phyloP scores from a whole-genome alignment of 2,329 filamentous ascomycete species.

The Alternaria metachromatica region DNA sequence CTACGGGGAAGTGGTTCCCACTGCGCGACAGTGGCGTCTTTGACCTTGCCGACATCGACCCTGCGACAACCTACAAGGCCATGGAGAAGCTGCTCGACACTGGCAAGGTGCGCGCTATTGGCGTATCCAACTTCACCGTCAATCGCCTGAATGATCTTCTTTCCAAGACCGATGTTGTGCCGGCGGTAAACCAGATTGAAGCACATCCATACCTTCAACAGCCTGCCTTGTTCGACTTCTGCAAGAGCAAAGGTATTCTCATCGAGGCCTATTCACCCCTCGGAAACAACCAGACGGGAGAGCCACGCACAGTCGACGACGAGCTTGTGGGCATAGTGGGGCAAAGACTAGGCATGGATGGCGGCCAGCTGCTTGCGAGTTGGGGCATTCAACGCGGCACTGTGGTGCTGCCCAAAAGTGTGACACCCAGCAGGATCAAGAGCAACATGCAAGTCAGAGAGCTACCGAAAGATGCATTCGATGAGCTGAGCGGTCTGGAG shows the following conservation, averaged over 20 bases:
- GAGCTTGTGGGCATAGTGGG: slow-evolving; percentile 24
- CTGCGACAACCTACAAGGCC: slow-evolving; percentile 75
- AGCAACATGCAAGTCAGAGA: slow-evolving; percentile 73
- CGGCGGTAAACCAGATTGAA: slow-evolving; percentile 80
- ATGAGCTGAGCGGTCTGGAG: slow-evolving; percentile 60
- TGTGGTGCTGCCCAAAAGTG: slow-evolving; percentile 83
- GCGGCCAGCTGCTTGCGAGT: slow-evolving; percentile 75
- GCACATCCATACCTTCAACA: slow-evolving; percentile 63
- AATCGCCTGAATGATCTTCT: slow-evolving; percentile 74
- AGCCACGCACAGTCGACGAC: slow-evolving; percentile 60
- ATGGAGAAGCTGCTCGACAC: slow-evolving; percentile 71
- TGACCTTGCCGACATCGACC: slow-evolving; percentile 76
- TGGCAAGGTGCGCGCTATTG: slow-evolving; percentile 77
- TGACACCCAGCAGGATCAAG: slow-evolving; percentile 74
- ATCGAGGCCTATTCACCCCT: slow-evolving; percentile 75
- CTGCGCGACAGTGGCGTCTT: slow-evolving; percentile 65
- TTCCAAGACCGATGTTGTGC: slow-evolving; percentile 66
- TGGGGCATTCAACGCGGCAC: slow-evolving; percentile 83
- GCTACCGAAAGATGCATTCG: slow-evolving; percentile 72
- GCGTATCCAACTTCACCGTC: slow-evolving; percentile 83
- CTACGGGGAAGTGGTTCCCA: slow-evolving; percentile 44
- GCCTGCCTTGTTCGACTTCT: slow-evolving; percentile 67
- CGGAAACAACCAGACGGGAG: slow-evolving; percentile 67
- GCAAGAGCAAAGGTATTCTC: slow-evolving; percentile 73
- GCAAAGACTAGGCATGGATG: slow-evolving; percentile 64